phyloP scores from a whole-genome alignment of 2,329 filamentous ascomycete species.

The Diaporthe australafricana region DNA sequence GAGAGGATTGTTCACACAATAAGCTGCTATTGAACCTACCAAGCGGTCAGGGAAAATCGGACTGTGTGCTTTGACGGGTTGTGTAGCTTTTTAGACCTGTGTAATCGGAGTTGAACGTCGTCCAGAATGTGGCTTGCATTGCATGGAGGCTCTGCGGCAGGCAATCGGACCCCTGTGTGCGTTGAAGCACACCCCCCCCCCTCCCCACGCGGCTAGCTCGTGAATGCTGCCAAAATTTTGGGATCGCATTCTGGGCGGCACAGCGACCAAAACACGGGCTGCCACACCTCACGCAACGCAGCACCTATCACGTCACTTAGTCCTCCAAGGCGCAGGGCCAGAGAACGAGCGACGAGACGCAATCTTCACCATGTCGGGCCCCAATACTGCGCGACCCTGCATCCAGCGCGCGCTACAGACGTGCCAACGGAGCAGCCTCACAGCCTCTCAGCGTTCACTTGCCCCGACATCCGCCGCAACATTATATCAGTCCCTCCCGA shows the following conservation, averaged over 20 bases:
- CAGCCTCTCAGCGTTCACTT: slow-evolving; percentile 17
- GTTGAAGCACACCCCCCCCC: background rate
- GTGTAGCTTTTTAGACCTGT: background rate
- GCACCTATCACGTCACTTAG: background rate
- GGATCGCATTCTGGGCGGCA: slow-evolving; percentile 6
- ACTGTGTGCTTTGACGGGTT: background rate
- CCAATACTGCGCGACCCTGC: slow-evolving; percentile 30
- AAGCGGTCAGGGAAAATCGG: background rate
- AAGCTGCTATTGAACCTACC: background rate
- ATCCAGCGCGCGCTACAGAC: slow-evolving; percentile 31
- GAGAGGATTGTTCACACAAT: background rate
- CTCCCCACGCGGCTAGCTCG: background rate
- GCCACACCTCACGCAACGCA: slow-evolving; percentile 7
- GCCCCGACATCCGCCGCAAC: slow-evolving; percentile 9
- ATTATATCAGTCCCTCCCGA: slow-evolving; percentile 1
- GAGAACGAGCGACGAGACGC: background rate
- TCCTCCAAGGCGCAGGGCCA: background rate
- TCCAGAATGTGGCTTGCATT: slow-evolving; percentile 28
- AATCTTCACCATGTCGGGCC: slow-evolving; percentile 30
- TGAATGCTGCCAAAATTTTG: slow-evolving; percentile 33
- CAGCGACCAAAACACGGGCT: slow-evolving; percentile 15
- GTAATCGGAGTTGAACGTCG: background rate
- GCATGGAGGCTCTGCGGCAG: slow-evolving; percentile 32
- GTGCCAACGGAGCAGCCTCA: slow-evolving; percentile 30
- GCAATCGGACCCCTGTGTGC: slow-evolving; percentile 9